Percentiles rank a stretch among this genome's conserved stretches.
Conservation (phyloP, 1,139 yeast species). For the Scheffersomyces titani region DNA sequence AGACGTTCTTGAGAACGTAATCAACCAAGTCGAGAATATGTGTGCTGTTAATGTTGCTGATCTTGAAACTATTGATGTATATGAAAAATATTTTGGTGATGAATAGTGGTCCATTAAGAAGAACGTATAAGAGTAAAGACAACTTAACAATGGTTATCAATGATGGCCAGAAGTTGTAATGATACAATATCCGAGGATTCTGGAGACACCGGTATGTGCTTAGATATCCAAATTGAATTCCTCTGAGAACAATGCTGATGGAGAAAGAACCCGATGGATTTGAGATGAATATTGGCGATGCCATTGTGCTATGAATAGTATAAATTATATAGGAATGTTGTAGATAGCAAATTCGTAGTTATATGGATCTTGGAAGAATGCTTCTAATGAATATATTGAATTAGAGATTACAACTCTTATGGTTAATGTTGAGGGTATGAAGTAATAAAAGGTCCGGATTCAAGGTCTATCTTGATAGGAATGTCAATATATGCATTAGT, state of each 20-base stretch:
- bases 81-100: constrained; percentile 5
- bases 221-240: constrained; percentile 51
- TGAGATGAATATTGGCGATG: constrained; percentile 51
- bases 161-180: constrained; percentile 35
- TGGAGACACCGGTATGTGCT: constrained; percentile 52
- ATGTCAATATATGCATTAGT: too few species aligned
- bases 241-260: constrained; percentile 48
- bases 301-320: constrained; percentile 26
- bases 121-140: constrained; percentile 24
- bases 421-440: too few species aligned
- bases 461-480: background rate
- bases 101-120: constrained; percentile 10
- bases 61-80: constrained; percentile 2
- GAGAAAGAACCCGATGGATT: constrained; percentile 51
- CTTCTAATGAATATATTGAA: too few species aligned
- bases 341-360: background rate
- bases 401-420: too few species aligned
- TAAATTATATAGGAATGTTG: background rate
- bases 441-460: background rate
- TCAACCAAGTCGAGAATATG: background rate
- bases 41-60: constrained; percentile 1
- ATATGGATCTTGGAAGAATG: background rate
- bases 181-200: constrained; percentile 39
- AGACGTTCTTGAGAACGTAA: constrained; percentile 21
- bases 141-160: constrained; percentile 26